Evolutionary conservation across 257 asterid genomes (phyloP).

Genomic region (Paraleonurus japonicus): DNA sequence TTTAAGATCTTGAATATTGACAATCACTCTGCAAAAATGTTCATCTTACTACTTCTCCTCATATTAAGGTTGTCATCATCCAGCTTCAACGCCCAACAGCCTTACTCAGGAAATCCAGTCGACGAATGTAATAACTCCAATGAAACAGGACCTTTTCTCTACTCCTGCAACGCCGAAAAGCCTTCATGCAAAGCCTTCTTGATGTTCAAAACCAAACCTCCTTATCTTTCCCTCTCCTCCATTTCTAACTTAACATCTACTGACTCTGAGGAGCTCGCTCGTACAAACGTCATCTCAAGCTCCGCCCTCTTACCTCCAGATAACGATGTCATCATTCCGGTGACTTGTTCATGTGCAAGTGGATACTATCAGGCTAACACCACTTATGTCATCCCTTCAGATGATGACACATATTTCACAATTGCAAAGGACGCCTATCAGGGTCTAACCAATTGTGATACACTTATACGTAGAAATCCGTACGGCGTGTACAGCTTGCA

Average conservation of each 20-base stretch:
- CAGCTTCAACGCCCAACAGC: conserved; percentile 40
- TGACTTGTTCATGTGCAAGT: conserved; percentile 55
- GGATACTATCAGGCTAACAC: conserved; percentile 58
- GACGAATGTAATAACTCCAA: conserved; percentile 35
- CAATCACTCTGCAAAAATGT: not conserved
- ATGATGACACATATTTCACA: conserved; percentile 35
- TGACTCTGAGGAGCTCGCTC: conserved; percentile 34
- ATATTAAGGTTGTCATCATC: conserved; percentile 23
- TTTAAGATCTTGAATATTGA: not conserved
- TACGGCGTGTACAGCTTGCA: conserved; percentile 24
- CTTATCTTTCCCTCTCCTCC: conserved; percentile 42
- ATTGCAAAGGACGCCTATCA: conserved; percentile 47
- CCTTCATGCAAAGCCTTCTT: conserved; percentile 49
- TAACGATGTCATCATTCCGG: conserved; percentile 51
- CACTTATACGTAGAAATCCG: conserved; percentile 39
- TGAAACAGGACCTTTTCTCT: conserved; percentile 43
- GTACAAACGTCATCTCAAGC: conserved; percentile 44
- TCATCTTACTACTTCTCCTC: conserved; percentile 28
- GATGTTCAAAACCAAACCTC: conserved; percentile 41
- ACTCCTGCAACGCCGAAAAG: conserved; percentile 44
- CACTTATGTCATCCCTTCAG: conserved; percentile 32
- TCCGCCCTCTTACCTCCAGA: conserved; percentile 33
- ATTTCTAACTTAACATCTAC: conserved; percentile 55
- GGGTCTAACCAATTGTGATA: conserved; percentile 61
- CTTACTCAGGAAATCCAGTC: conserved; percentile 41